Base-by-base conservation (phyloP, 495 filamentous ascomycete species). In the Hypoxylon lienhwacheense region DNA sequence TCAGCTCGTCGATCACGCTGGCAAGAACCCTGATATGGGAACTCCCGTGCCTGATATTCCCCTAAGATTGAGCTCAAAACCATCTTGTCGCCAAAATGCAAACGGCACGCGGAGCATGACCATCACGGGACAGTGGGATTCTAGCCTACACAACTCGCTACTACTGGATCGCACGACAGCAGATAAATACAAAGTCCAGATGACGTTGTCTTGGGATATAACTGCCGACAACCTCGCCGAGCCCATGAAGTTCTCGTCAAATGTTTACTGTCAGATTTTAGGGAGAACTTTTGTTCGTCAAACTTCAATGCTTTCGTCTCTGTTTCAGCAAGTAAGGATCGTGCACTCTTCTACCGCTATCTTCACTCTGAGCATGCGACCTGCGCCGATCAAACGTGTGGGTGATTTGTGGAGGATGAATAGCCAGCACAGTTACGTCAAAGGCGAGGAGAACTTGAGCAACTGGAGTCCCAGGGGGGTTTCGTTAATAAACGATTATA, bases 341-440 rank as follows among this genome's bases (percentile, higher is more conserved):
- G 88, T 95, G 14, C 91, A 92, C 70, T 91, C 90, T 16, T 88
- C 85, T 1, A 86, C 86, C 16, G 84, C 83, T 29, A 86, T 95
- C 53, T 99, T 95, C 73, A 88, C 88, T 6, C 72, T 97, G 28
- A 81, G 82, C 20, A 84, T 99, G 67, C 88, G 87, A 31, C 93
- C 93, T 0, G 83, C 88, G 7, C 89, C 90, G 15, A 89, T 92
- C 31, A 96, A 96, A 70, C 82, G 89, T 20, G 93, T 88, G 0
- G 88, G 88, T 5, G 93, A 98, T 63, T 77, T 98, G 3, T 98
- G 93, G 93, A 81, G 93, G 41, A 95, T 98, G 90, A 92, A 91
- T 67, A 97, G 90, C 2, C 84, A 89, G 37, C 84, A 92, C 55
- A 88, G 92, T 64, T 97, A 95, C 61, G 87, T 97, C 56, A 95